Evolutionary conservation across 2,329 filamentous ascomycete species (phyloP), one percentile per base, ranked within the genome.

Genomic region (Periconia macrospinosa): DNA sequence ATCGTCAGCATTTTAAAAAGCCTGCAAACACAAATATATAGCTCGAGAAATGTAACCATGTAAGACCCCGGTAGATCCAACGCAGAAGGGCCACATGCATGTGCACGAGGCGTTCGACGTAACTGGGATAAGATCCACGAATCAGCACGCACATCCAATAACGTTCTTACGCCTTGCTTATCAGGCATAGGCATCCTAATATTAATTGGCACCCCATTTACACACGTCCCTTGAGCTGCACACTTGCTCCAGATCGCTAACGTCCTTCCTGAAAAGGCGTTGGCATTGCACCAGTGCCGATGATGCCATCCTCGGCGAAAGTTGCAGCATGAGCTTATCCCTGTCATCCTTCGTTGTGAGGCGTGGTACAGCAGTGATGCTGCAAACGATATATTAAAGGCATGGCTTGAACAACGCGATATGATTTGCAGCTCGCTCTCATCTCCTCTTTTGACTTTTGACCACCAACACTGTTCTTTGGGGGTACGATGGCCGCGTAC

Each of bases 301-400:
- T 53, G 50, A 52, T 52, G 50, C 50, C 47, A 52, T 41, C 18
- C 45, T 53, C 45, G 50, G 40, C 50, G 19, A 41, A 45, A 23
- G 37, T 48, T 47, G 50, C 50, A 44, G 50, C 50, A 53, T 53
- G 19, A 27, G 35, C 20, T 14, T 19, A 47, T 27, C 50, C 35
- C 45, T 52, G 44, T 13, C 6, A 14, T 13, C 17, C n/a, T n/a
- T 6, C 44, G 8, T 23, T 43, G 30, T 19, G 30, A 30, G 23
- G 23, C 23, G 8, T 27, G 23, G 14, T 23, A 19, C 15, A 23
- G 13, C 11, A 33, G 6, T 30, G 15, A 30, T 44, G 13, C 42
- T 44, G 19, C 42, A 19, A 14, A 11, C 3, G 10, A 44, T 44
- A 23, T 27, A 23, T 15, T 27, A n/a, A 7, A 44, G 9, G 27